These are phyloP conservation scores for Hsuehochloa calcarea DNA, from an alignment of 176 grass and related monocot species.

Conservation along the genomic window DNA sequence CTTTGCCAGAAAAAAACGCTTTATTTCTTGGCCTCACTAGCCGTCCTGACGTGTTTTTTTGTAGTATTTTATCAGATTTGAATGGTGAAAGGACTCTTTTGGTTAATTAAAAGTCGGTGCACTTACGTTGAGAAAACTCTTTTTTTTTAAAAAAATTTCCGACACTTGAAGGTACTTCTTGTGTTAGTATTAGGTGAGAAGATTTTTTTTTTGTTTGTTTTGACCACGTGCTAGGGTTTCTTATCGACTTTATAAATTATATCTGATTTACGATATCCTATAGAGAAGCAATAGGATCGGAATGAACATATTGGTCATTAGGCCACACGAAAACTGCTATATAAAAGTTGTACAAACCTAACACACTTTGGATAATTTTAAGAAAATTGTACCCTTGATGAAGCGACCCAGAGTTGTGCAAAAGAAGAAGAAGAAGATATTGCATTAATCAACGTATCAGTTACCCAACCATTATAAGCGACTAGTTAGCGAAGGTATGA, in stretches of 20 bases:
- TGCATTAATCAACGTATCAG: neutral
- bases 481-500: no score
- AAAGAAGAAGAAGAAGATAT: neutral
- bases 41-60: constrained; percentile 46
- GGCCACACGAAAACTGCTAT: neutral
- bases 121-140: neutral
- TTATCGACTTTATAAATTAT: neutral
- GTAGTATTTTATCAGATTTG: constrained; percentile 29
- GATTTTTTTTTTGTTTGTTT: neutral
- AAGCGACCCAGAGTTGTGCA: neutral
- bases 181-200: neutral
- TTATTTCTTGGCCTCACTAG: constrained; percentile 26
- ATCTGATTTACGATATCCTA: neutral
- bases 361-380: neutral
- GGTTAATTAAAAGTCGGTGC: constrained; percentile 4
- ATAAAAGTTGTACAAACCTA: neutral
- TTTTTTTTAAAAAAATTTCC: neutral
- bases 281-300: neutral
- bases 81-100: constrained; percentile 12
- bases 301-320: neutral
- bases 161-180: neutral
- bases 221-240: neutral
- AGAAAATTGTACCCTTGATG: neutral
- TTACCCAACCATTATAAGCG: neutral
- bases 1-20: constrained; percentile 13